A percentile compares a stretch with the other conserved stretches of the same genome.
Evolutionary conservation across 2,329 filamentous ascomycete species (phyloP).

Genomic region (Hypocrella siamensis): DNA sequence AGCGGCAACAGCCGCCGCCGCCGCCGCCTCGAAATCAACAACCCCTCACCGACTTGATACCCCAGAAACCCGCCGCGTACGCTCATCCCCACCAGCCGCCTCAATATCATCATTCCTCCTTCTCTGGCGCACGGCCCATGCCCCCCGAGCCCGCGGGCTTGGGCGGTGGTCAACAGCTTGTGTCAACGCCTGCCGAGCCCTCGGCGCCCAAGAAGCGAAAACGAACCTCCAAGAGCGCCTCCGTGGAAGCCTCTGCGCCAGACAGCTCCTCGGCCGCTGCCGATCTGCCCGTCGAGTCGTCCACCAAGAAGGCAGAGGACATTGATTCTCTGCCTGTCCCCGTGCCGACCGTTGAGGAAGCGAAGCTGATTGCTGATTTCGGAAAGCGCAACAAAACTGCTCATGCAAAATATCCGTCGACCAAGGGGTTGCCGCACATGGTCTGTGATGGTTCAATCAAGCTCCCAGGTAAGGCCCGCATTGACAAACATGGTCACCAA

Average conservation of each 20-base stretch:
- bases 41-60: conserved; percentile 6
- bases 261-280: conserved; percentile 10
- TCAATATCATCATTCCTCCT: conserved; percentile 4
- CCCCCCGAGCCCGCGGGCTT: not conserved
- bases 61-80: conserved; percentile 1
- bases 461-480: conserved; percentile 14
- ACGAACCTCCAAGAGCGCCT: conserved; percentile 12
- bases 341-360: conserved; percentile 17
- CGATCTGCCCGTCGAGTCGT: conserved; percentile 15
- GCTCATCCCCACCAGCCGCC: conserved; percentile 4
- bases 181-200: conserved; percentile 10
- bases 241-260: conserved; percentile 10
- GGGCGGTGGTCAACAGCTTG: not conserved
- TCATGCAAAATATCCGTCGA: conserved; percentile 21
- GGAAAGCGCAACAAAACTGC: conserved; percentile 20
- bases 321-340: conserved; percentile 16
- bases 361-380: conserved; percentile 20
- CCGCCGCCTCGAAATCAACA: conserved; percentile 6
- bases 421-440: conserved; percentile 22
- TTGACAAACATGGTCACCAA: not conserved
- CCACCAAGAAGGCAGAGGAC: conserved; percentile 18
- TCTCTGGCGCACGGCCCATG: conserved; percentile 1
- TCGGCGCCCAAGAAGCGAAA: conserved; percentile 22
- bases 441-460: conserved; percentile 22
- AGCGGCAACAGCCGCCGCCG: conserved; percentile 6